These are phyloP conservation scores for Skeletonema marinoi DNA, from an alignment of 108 stramenopile species.

Conservation along the genomic window DNA sequence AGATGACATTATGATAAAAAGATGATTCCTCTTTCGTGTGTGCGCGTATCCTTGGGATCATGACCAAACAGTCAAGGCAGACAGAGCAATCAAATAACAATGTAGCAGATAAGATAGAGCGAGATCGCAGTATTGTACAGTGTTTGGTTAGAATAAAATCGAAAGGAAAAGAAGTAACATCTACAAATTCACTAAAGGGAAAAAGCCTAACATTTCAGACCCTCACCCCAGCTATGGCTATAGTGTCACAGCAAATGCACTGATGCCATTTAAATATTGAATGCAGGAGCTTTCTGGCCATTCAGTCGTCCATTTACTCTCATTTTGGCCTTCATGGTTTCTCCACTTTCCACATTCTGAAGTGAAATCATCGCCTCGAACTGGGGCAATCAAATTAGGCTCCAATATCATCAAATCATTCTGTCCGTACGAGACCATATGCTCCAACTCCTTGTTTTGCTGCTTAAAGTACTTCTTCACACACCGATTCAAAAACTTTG, in stretches of 20 bases:
- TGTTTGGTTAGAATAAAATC: too few relatives aligned
- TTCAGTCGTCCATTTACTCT: constrained; percentile 7
- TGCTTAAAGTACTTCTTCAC: not conserved
- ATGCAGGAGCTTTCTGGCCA: constrained; percentile 5
- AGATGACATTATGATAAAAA: too few relatives aligned
- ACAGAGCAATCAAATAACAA: too few relatives aligned
- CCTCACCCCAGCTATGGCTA: constrained; percentile 14
- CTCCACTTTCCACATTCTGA: constrained; percentile 11
- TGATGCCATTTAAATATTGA: not conserved
- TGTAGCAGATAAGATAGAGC: too few relatives aligned
- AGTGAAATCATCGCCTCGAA: constrained; percentile 8
- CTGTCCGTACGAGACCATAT: constrained; percentile 3
- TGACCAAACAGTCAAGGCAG: too few relatives aligned
- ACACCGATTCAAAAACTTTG: constrained; percentile 3
- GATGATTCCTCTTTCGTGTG: too few relatives aligned
- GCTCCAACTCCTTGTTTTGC: not conserved
- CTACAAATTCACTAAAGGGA: too few relatives aligned
- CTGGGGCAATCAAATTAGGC: constrained; percentile 5
- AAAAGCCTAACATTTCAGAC: constrained; percentile 1
- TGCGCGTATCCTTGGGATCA: too few relatives aligned
- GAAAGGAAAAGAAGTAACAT: too few relatives aligned
- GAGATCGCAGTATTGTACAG: too few relatives aligned
- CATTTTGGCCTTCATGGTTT: not conserved
- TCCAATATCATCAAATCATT: constrained; percentile 6
- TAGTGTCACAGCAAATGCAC: constrained; percentile 4